Conservation (phyloP, 1,284 basidiomycete species). For the Malassezia vespertilionis region DNA sequence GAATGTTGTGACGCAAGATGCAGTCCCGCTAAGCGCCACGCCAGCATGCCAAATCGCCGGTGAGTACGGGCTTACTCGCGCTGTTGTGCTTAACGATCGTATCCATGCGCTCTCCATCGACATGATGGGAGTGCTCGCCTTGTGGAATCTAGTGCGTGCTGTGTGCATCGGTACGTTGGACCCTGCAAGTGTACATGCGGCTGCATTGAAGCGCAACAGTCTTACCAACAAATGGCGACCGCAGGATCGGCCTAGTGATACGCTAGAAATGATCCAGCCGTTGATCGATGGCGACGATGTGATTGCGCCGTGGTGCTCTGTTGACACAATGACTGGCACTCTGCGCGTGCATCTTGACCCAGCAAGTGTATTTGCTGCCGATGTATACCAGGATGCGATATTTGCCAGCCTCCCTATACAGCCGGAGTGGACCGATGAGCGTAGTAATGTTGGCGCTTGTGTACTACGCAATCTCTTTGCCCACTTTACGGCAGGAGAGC, state of each 20-base stretch:
- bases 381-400: conserved; percentile 85
- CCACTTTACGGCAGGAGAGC: conserved; percentile 34
- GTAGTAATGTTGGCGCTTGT: conserved; percentile 31
- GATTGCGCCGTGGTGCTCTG: conserved; percentile 70
- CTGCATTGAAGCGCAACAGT: too few species aligned
- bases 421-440: conserved; percentile 6
- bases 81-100: conserved; percentile 73
- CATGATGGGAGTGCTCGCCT: conserved; percentile 66
- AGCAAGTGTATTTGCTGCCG: conserved; percentile 72
- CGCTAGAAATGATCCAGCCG: conserved; percentile 72
- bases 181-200: too few species aligned
- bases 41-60: conserved; percentile 69
- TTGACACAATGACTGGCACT: conserved; percentile 79
- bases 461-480: conserved; percentile 44
- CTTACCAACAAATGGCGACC: conserved; percentile 28
- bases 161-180: conserved; percentile 66
- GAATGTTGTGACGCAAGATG: conserved; percentile 59
- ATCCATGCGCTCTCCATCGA: conserved; percentile 84
- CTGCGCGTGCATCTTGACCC: conserved; percentile 79
- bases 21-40: conserved; percentile 55
- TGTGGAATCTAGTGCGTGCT: conserved; percentile 82
- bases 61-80: conserved; percentile 70
- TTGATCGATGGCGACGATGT: conserved; percentile 85
- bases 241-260: conserved; percentile 52
- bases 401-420: conserved; percentile 40